phyloP scores from a whole-genome alignment of 106 monocot species.

The Acorus gramineus region DNA sequence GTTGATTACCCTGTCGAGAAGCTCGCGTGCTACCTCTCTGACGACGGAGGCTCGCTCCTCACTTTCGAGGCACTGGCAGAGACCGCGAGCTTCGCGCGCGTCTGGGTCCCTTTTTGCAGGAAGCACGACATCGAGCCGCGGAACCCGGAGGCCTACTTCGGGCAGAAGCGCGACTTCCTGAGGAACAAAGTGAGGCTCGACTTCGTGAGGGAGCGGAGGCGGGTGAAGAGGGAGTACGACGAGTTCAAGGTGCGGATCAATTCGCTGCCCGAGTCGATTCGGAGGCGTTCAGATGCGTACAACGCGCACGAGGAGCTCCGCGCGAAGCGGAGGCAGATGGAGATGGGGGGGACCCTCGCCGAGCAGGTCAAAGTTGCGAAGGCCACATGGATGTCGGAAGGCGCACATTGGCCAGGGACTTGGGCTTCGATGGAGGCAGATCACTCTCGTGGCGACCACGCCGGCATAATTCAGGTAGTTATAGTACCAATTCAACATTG shows the following conservation, averaged over 20 bases:
- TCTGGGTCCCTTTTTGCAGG: conserved; percentile 93
- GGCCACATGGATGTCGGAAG: conserved; percentile 93
- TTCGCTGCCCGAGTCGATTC: conserved; percentile 67
- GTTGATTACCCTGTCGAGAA: conserved; percentile 79
- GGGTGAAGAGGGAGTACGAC: conserved; percentile 94
- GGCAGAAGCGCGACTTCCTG: conserved; percentile 62
- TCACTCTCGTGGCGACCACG: conserved; percentile 81
- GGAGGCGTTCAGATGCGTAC: conserved; percentile 78
- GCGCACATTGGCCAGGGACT: conserved; percentile 91
- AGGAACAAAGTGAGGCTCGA: conserved; percentile 85
- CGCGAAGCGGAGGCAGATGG: conserved; percentile 31
- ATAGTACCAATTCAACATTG: too few species aligned
- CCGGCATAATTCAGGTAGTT: conserved; percentile 90
- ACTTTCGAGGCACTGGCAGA: conserved; percentile 69
- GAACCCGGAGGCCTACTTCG: conserved; percentile 88
- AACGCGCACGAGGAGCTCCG: conserved; percentile 83
- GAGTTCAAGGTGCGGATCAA: conserved; percentile 96
- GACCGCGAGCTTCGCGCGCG: conserved; percentile 60
- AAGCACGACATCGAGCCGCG: conserved; percentile 87
- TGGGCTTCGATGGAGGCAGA: conserved; percentile 47
- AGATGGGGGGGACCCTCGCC: conserved; percentile 7
- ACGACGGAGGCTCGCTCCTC: conserved; percentile 64
- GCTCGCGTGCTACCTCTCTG: conserved; percentile 69
- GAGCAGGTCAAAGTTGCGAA: conserved; percentile 33
- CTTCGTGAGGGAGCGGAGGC: conserved; percentile 85